Conservation (phyloP, 352 stramenopile genomes). For the Thraustochytrium striatum region DNA sequence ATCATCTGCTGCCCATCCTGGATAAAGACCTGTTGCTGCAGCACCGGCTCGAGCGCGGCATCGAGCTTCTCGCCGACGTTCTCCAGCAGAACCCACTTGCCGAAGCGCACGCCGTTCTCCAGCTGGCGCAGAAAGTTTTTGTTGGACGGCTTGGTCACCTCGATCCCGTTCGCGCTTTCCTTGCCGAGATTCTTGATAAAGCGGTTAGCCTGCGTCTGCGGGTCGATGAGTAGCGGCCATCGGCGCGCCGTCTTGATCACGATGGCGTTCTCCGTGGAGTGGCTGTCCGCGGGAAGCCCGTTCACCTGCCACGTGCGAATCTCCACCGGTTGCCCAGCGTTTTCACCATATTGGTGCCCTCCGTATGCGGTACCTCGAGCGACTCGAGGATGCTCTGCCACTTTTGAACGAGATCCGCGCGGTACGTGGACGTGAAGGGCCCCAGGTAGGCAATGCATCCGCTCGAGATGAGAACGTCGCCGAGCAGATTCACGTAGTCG, state of each 20-base stretch:
- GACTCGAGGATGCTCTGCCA: slow-evolving; percentile 65
- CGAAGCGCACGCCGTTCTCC: slow-evolving; percentile 92
- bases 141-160: slow-evolving; percentile 86
- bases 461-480: slow-evolving; percentile 84
- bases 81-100: slow-evolving; percentile 84
- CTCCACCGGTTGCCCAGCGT: slow-evolving; percentile 79
- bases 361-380: slow-evolving; percentile 78
- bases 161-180: slow-evolving; percentile 66
- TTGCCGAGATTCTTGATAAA: slow-evolving; percentile 90
- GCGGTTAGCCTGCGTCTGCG: slow-evolving; percentile 87
- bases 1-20: slow-evolving; percentile 78
- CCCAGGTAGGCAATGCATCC: slow-evolving; percentile 88
- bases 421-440: slow-evolving; percentile 82
- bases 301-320: slow-evolving; percentile 88
- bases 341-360: slow-evolving; percentile 69
- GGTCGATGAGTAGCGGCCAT: slow-evolving; percentile 93
- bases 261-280: slow-evolving; percentile 91
- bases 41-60: slow-evolving; percentile 80
- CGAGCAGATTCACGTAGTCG: slow-evolving; percentile 82
- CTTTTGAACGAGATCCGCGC: slow-evolving; percentile 71
- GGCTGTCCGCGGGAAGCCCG: slow-evolving; percentile 87
- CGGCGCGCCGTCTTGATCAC: slow-evolving; percentile 82
- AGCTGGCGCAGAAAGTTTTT: slow-evolving; percentile 86
- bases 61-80: slow-evolving; percentile 88
- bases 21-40: slow-evolving; percentile 88